Base-by-base conservation (phyloP, 75 land plant genomes). In the Selaginella tamariscina region DNA sequence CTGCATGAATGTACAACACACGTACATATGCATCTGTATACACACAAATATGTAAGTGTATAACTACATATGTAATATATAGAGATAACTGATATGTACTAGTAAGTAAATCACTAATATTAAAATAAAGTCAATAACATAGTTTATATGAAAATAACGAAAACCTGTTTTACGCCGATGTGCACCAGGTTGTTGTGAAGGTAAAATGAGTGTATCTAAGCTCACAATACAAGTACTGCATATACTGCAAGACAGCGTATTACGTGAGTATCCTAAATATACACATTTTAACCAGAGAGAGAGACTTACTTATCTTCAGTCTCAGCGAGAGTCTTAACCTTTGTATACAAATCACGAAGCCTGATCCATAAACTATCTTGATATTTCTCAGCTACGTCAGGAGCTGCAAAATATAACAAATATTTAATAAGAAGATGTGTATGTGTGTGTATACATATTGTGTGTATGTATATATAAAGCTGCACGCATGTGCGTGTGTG, bases 251-350 rank as follows among this genome's bases (percentile, higher is more conserved):
- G 5, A 30, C 21, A 2, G 27, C 27, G 5, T 32, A n/a, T 8
- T 2, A 27, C 2, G 66, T 28, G 27, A 5, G 32, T 8, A 13
- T 28, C n/a, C 27, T 8, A 70, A n/a, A 29, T 2, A 65, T 9
- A 28, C 28, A 28, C n/a, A 27, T 27, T 24, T 65, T 20, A 28
- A 18, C 20, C 1, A 27, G 71, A 56, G 31, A 24, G 2, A 1
- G 29, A 69, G 30, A 27, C 2, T 24, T 27, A 91, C 93, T 39
- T 78, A n/a, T 72, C 86, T 84, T 92, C 97, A 64, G 22, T 70
- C 32, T 88, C 97, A 0, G 93, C 82, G 56, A 86, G 83, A 0
- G 75, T 74, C 76, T 83, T 88, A 13, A 85, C 93, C 13, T 77
- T 64, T 24, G 5, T 66, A 74, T 92, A 92, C 54, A 81, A 74